These are phyloP conservation scores for Globisporangium barbulae DNA, from an alignment of 352 stramenopile genomes.

Conservation along the genomic window DNA sequence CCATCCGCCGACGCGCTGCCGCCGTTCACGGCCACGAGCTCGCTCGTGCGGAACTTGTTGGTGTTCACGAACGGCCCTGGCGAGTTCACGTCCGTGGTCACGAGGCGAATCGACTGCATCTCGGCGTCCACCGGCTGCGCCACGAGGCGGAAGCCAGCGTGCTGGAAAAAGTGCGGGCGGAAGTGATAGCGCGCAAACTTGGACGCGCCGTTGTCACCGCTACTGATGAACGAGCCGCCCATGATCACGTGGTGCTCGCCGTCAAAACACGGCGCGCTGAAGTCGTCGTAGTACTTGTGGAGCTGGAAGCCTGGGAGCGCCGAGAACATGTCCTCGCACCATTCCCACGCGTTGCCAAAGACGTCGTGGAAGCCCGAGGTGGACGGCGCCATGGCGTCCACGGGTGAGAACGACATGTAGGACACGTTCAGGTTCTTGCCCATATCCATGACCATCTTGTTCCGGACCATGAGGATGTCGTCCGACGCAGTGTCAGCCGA, in stretches of 20 bases:
- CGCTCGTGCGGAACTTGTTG: slow-evolving; percentile 59
- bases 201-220: slow-evolving; percentile 92
- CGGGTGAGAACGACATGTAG: slow-evolving; percentile 89
- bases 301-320: slow-evolving; percentile 91
- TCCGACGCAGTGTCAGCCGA: slow-evolving; percentile 47
- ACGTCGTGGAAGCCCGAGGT: slow-evolving; percentile 90
- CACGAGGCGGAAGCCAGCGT: slow-evolving; percentile 94
- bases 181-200: slow-evolving; percentile 97
- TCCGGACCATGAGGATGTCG: slow-evolving; percentile 69
- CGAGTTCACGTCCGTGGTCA: slow-evolving; percentile 69
- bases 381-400: slow-evolving; percentile 76
- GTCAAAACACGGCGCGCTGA: slow-evolving; percentile 97
- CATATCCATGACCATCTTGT: slow-evolving; percentile 38
- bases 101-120: slow-evolving; percentile 47
- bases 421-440: slow-evolving; percentile 93
- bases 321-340: slow-evolving; percentile 95
- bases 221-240: slow-evolving; percentile 94
- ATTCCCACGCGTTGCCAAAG: slow-evolving; percentile 96
- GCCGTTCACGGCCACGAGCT: slow-evolving; percentile 32
- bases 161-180: slow-evolving; percentile 96
- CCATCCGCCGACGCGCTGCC: background rate
- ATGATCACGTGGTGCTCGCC: slow-evolving; percentile 96
- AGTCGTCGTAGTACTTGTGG: slow-evolving; percentile 95
- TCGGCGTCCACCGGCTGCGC: slow-evolving; percentile 70
- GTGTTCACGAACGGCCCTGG: slow-evolving; percentile 59